Evolutionary conservation across 768 basidiomycete species (phyloP), one percentile per base, ranked within the genome.

Genomic region (Fistulinella prunicolor): DNA sequence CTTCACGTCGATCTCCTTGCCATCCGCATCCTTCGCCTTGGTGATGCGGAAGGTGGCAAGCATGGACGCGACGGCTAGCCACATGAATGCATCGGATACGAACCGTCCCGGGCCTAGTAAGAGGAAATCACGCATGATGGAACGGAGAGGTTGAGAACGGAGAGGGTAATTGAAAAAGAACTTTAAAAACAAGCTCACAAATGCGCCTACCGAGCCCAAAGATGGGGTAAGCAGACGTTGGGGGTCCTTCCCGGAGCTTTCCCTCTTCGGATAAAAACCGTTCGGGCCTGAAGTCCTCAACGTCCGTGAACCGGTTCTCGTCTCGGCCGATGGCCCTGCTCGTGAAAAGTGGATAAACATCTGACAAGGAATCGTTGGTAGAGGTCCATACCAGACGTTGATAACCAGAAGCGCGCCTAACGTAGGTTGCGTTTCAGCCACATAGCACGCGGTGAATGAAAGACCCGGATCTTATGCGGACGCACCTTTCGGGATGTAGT

Each of bases 401-500:
- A 60, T 53, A 22, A 70, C 30, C 14, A 73, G 54, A 2, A 69
- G 30, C 6, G 73, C 43, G 20, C 63, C 63, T n/a, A n/a, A n/a
- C n/a, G n/a, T n/a, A n/a, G n/a, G n/a, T n/a, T 65, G 9, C 3
- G 38, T 26, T 42, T 22, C 41, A 35, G 12, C 14, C 12, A 36
- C 35, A 36, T 32, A 4, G 4, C 30, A 32, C 13, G 26, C 10
- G 10, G 26, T 28, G 26, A 6, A 28, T n/a, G n/a, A n/a, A n/a
- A 13, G 22, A 17, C 1, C 9, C 21, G 29, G 21, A 51, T 44
- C 49, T 28, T 21, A 9, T n/a, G 2, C 12, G 10, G 8, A 26
- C 42, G 13, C 20, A 47, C 70, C 73, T 50, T 74, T 71, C 0
- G 76, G 77, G 35, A 80, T 75, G 34, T 63, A 63, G 48, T 72